Base-by-base conservation (phyloP, 108 stramenopile species). In the Aurantiochytrium sp. region DNA sequence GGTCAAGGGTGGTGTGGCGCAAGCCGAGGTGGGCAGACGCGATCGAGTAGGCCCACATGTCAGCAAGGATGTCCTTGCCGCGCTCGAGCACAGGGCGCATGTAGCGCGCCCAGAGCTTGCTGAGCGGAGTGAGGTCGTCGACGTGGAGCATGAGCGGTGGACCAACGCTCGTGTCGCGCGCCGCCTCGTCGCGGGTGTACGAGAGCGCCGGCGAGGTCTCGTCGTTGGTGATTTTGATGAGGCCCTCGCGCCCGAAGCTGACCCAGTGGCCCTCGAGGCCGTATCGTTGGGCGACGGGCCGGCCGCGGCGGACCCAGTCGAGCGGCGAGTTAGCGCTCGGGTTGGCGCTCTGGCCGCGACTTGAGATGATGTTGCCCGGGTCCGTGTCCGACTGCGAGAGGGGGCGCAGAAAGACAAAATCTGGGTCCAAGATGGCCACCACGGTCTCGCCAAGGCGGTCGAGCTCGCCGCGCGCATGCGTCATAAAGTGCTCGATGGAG, bases 401-500 rank as follows among this genome's bases (percentile, higher is more conserved):
- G 32, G 73, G 73, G 42, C 45, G 39, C 39, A 81, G 17, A 24
- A 81, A 81, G 1, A 81, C 42, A 30, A 81, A 81, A 24, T 81
- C 73, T 27, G 73, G 73, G 45, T 81, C 73, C 45, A 81, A 30
- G 32, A 81, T 81, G 8, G 73, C 73, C n/a, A 81, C 30, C n/a
- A 81, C 45, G 0, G 73, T 81, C 30, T 81, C 73, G 36, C 73
- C 73, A 41, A 48, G n/a, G 45, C 42, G 42, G 30, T 81, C 73
- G 19, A 81, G 45, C 45, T 81, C 73, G 6, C 10, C 21, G 17
- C 73, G 39, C 0, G 73, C 73, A 3, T 81, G 39, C 36, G n/a
- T 22, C 73, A 81, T 81, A 48, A 81, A 81, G 73, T 81, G 32
- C n/a, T 81, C 73, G 73, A 81, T 81, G 19, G 73, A 81, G 73